Evolutionary conservation across 2,329 filamentous ascomycete genomes (phyloP).

Genomic region (Fusarium longipes): DNA sequence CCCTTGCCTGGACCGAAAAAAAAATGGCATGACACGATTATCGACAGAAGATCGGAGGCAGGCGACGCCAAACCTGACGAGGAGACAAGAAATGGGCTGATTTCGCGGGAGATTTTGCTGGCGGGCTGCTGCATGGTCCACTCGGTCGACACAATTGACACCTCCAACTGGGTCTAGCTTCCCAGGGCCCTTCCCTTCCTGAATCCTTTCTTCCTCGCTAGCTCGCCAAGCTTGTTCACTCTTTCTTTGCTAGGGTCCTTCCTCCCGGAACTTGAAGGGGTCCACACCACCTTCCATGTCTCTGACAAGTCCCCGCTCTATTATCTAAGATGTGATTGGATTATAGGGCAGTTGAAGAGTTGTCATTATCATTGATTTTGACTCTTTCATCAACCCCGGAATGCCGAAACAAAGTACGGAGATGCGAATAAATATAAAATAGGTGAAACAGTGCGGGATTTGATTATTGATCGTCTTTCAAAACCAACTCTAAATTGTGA

Average conservation of each 20-base stretch:
- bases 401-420: constrained; percentile 8
- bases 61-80: constrained; percentile 48
- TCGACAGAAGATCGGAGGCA: constrained; percentile 48
- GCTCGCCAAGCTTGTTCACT: constrained; percentile 7
- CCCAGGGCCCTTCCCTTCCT: constrained; percentile 13
- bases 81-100: constrained; percentile 54
- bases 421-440: constrained; percentile 2
- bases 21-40: constrained; percentile 54
- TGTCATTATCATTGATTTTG: constrained; percentile 10
- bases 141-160: constrained; percentile 38
- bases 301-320: constrained; percentile 19
- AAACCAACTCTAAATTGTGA: not conserved
- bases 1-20: constrained; percentile 35
- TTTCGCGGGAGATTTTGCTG: constrained; percentile 49
- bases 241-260: constrained; percentile 31
- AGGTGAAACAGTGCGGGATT: not conserved
- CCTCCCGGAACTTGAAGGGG: constrained; percentile 28
- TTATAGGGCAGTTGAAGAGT: constrained; percentile 18
- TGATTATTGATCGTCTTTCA: not conserved
- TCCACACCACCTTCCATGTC: constrained; percentile 31
- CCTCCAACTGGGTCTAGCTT: constrained; percentile 35
- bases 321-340: constrained; percentile 32
- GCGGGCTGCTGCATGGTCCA: constrained; percentile 41
- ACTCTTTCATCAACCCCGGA: constrained; percentile 19
- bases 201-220: constrained; percentile 13